Evolutionary conservation across 345 rosid genomes (phyloP), one percentile per base, ranked within the genome.

Genomic region (Clausena lansium): DNA sequence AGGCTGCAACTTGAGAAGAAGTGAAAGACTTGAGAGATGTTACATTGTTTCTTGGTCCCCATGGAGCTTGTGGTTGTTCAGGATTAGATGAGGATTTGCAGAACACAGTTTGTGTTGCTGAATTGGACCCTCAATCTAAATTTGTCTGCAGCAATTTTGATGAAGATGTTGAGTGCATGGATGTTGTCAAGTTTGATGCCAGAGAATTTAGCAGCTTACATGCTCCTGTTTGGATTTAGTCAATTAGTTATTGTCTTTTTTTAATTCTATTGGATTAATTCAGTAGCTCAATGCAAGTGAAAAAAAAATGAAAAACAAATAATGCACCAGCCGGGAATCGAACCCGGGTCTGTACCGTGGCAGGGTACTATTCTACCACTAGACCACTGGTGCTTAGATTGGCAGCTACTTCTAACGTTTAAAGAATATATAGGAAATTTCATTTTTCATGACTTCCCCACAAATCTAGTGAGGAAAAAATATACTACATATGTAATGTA

Each of bases 291-390:
- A n/a, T n/a, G n/a, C n/a, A n/a, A n/a, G n/a, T n/a, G n/a, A n/a
- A n/a, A 50, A 50, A 9, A 50, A 0, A 17, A 17, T 4, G 20
- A 17, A 4, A 50, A 14, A 2, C 14, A 50, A 15, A 50, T 15
- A 2, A 54, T 78, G 82, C 82, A 70, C 82, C 84, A 76, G 84
- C 78, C 79, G 78, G 78, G 84, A 81, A 84, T 74, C 78, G 71
- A 78, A 76, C 83, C 82, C 81, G 81, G 76, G 81, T 80, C 81
- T 80, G 78, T 71, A 85, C 85, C 75, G 79, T 79, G 83, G 85
- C 83, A 81, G 83, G 77, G 87, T 84, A 84, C 59, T 74, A 74
- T 61, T 74, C 39, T 74, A 73, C 67, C 67, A 73, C 76, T 58
- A 73, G 57, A 73, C 77, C 67, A 74, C 76, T 73, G 76, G 76